These are phyloP conservation scores for Exsudoporus floridanus DNA, from an alignment of 1,284 basidiomycete genomes.

Conservation along the genomic window DNA sequence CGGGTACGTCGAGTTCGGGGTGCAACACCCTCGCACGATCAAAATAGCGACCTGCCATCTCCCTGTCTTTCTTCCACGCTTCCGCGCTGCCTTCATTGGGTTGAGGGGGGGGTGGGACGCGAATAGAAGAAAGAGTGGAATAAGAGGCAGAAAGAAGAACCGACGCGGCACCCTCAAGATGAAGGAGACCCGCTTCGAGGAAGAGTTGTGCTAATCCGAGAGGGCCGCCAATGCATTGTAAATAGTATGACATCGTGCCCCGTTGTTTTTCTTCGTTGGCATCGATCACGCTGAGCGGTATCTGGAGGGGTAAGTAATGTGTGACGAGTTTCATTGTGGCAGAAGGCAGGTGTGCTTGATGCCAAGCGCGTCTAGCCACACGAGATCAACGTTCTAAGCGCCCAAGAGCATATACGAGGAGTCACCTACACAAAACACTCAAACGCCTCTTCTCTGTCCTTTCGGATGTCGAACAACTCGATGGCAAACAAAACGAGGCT, in stretches of 20 bases:
- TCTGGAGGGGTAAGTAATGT: slow-evolving; percentile 61
- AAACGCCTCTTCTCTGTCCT: slow-evolving; percentile 71
- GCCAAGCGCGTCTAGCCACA: slow-evolving; percentile 72
- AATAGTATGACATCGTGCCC: slow-evolving; percentile 59
- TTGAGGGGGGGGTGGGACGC: slow-evolving; percentile 51
- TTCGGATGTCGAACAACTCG: slow-evolving; percentile 69
- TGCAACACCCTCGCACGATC: slow-evolving; percentile 60
- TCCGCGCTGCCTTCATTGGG: slow-evolving; percentile 55
- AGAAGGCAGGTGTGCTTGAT: slow-evolving; percentile 67
- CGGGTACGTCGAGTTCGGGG: slow-evolving; percentile 64
- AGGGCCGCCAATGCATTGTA: slow-evolving; percentile 61
- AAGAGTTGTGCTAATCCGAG: slow-evolving; percentile 68
- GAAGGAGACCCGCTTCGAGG: slow-evolving; percentile 69
- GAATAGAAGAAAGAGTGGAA: slow-evolving; percentile 70
- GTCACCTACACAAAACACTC: slow-evolving; percentile 71
- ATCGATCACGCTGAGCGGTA: slow-evolving; percentile 39
- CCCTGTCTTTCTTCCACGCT: slow-evolving; percentile 69
- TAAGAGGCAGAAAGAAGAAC: slow-evolving; percentile 66
- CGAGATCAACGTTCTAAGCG: neutral
- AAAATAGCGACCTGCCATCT: slow-evolving; percentile 65
- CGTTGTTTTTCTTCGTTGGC: slow-evolving; percentile 39
- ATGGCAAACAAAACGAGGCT: slow-evolving; percentile 68
- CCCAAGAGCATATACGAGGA: neutral
- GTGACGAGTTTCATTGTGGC: slow-evolving; percentile 72
- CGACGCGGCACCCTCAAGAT: slow-evolving; percentile 72